Evolutionary conservation across 1,284 basidiomycete genomes (phyloP).

Genomic region (Calocybe gambosa): DNA sequence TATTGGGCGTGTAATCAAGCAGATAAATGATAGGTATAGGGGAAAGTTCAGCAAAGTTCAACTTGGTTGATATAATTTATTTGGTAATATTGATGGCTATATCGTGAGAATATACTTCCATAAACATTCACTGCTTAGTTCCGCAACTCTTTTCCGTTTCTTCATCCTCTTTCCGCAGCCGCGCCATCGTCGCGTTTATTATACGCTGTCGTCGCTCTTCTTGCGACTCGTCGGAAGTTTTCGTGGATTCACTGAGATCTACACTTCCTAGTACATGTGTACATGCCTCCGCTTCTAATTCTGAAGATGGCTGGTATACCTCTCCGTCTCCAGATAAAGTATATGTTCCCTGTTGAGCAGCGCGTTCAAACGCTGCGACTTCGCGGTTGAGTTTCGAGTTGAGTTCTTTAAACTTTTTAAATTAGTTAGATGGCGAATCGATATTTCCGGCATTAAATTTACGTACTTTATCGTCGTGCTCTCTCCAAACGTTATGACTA

Average conservation of each 20-base stretch:
- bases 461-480: slow-evolving; percentile 69
- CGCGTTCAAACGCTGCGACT: slow-evolving; percentile 60
- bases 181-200: slow-evolving; percentile 52
- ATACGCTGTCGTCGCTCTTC: slow-evolving; percentile 52
- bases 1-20: too few species aligned
- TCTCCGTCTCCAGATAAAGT: slow-evolving; percentile 35
- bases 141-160: slow-evolving; percentile 70
- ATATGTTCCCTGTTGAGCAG: slow-evolving; percentile 47
- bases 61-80: background rate
- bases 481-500: slow-evolving; percentile 66
- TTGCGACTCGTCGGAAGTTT: slow-evolving; percentile 31
- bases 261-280: slow-evolving; percentile 42
- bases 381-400: slow-evolving; percentile 73
- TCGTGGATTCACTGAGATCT: slow-evolving; percentile 12
- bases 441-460: background rate
- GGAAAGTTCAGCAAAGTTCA: background rate
- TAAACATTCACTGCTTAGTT: slow-evolving; percentile 26
- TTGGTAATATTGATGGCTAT: background rate
- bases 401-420: slow-evolving; percentile 62
- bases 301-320: slow-evolving; percentile 45
- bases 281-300: slow-evolving; percentile 49
- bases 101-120: background rate
- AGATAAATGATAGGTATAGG: background rate
- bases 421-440: background rate
- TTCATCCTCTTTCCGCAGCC: slow-evolving; percentile 58